Evolutionary conservation across 2,329 filamentous ascomycete species (phyloP).

Genomic region (Tolypocladium ovalisporum): DNA sequence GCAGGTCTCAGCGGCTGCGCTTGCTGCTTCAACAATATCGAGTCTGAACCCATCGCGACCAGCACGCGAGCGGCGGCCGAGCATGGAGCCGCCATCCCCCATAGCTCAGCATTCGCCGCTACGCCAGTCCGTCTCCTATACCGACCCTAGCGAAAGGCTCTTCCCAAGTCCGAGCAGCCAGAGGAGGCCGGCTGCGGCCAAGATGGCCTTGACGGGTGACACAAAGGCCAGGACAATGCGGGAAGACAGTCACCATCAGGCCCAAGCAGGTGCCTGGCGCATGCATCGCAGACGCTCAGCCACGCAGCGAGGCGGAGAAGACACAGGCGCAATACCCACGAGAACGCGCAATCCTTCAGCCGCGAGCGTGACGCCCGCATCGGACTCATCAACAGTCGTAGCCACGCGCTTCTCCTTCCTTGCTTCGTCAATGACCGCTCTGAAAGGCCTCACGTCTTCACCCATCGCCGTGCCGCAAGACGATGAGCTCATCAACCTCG

Average conservation of each 20-base stretch:
- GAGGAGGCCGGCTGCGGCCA: slow-evolving; percentile 1
- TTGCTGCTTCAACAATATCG: neutral
- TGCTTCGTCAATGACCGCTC: slow-evolving; percentile 31
- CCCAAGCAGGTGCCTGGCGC: slow-evolving; percentile 12
- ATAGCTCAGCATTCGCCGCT: neutral
- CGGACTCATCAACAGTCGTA: slow-evolving; percentile 6
- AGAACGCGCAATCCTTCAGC: neutral
- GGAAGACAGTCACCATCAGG: slow-evolving; percentile 3
- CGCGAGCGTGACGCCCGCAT: neutral
- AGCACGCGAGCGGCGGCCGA: neutral
- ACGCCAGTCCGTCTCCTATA: neutral
- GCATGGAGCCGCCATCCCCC: neutral
- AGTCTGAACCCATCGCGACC: neutral
- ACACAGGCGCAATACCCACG: slow-evolving; percentile 3
- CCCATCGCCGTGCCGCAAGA: slow-evolving; percentile 19
- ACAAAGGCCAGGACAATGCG: slow-evolving; percentile 7
- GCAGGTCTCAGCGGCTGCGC: neutral
- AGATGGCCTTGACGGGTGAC: slow-evolving; percentile 20
- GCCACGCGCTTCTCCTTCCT: slow-evolving; percentile 34
- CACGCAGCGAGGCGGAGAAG: neutral
- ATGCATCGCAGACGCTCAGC: slow-evolving; percentile 7
- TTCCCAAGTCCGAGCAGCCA: slow-evolving; percentile 5
- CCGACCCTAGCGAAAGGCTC: neutral
- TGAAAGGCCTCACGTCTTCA: slow-evolving; percentile 17
- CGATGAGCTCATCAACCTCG: slow-evolving; percentile 44